Evolutionary conservation across 805 yeast genomes (phyloP), one percentile per base, ranked within the genome.

Genomic region (Candida nanaspora): DNA sequence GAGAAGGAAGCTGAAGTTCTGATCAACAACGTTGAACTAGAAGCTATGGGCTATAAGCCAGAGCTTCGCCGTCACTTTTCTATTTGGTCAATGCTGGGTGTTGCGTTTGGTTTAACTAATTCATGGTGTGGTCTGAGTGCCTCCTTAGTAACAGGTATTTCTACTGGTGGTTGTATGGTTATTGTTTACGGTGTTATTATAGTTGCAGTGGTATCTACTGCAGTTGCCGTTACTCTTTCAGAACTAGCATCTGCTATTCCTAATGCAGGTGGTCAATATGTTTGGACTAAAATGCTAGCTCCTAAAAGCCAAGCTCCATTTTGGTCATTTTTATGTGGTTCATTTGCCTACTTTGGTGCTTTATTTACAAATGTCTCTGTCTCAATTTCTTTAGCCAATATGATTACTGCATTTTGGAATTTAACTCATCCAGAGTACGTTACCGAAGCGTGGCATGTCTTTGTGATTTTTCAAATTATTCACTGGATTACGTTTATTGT

Each of bases 81-180:
- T n/a, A 57, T 70, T 37, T 55, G 67, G 61, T 68, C 80, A 1
- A 55, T 77, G 1, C 53, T 77, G 31, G 82, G 81, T 39, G 75
- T 76, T 27, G 80, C 80, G 9, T 77, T 76, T 47, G 80, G 81
- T 13, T 56, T 77, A 33, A 76, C 81, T 14, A 76, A 75, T 52
- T 74, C 80, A 1, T 77, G 82, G 82, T 69, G 71, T 43, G 82
- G 82, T 41, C 70, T 77, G 19, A 69, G 79, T 11, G 77, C 80
- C 3, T 67, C 79, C 2, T 61, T 76, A 45, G 66, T 71, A 30
- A 66, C 78, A 4, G 79, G 81, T 47, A 72, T 77, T 28, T 59
- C 68, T 18, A 65, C 76, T 38, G 82, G 82, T 46, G 82, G 82
- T 3, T 81, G 82, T 18, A 61, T 75, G 64, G 53, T 72, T 49